Conservation (phyloP, 371 early-diverging fungal species). For the Umbelopsis sp. region DNA sequence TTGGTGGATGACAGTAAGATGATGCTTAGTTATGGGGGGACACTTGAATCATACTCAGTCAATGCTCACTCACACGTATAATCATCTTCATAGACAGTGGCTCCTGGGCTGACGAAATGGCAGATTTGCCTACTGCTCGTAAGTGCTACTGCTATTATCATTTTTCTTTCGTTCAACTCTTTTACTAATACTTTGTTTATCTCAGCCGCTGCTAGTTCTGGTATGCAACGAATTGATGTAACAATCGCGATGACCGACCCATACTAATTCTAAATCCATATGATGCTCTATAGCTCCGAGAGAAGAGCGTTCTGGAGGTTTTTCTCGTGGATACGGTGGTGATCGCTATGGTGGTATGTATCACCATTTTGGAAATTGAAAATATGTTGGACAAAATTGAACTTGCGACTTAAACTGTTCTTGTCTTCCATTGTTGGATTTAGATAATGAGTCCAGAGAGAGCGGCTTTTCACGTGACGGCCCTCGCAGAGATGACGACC, state of each 20-base stretch:
- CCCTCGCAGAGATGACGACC: conserved; percentile 36
- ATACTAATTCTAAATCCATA: not conserved
- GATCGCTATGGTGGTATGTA: conserved; percentile 21
- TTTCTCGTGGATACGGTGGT: conserved; percentile 27
- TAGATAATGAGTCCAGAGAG: not conserved
- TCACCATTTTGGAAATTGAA: too few relatives aligned
- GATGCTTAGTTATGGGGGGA: conserved; percentile 22
- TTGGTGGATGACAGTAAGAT: conserved; percentile 71
- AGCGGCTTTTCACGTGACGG: conserved; percentile 26
- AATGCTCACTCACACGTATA: not conserved
- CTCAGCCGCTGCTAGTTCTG: conserved; percentile 44
- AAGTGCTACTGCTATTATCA: conserved; percentile 34
- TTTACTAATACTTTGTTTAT: conserved; percentile 5
- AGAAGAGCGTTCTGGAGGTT: conserved; percentile 16
- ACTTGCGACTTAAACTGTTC: not conserved
- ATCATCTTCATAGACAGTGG: conserved; percentile 47
- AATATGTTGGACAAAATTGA: not conserved
- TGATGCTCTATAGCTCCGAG: conserved; percentile 22
- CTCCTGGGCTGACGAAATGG: conserved; percentile 94
- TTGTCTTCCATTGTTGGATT: not conserved
- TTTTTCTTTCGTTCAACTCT: not conserved
- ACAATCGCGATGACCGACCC: not conserved
- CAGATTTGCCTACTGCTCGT: conserved; percentile 89
- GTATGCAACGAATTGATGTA: not conserved
- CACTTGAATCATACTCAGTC: conserved; percentile 15